These are phyloP conservation scores for Rhododendron williamsianum DNA, from an alignment of 148 eudicot genomes.

Conservation along the genomic window DNA sequence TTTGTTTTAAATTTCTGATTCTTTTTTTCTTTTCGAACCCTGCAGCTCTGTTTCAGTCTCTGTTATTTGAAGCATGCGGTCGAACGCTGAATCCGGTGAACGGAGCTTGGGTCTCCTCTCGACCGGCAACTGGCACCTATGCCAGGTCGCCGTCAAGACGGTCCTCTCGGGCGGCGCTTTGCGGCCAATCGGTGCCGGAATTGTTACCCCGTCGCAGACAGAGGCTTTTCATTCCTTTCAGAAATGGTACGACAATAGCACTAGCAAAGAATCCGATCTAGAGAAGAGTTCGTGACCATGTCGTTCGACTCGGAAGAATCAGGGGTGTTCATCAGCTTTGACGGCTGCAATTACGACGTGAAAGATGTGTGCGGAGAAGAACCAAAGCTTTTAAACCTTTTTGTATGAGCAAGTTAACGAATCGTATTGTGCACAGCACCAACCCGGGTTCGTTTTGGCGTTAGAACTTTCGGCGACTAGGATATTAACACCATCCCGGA, in stretches of 20 bases:
- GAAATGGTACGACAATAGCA: background rate
- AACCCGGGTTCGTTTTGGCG: background rate
- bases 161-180: slow-evolving; percentile 40
- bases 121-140: slow-evolving; percentile 50
- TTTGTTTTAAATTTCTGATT: no score
- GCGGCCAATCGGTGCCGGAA: slow-evolving; percentile 18
- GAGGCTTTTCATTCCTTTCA: background rate
- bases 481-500: background rate
- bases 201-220: background rate
- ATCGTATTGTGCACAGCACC: no score
- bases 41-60: slow-evolving; percentile 48
- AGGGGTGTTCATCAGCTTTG: background rate
- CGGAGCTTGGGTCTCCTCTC: slow-evolving; percentile 48
- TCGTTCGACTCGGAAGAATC: background rate
- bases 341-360: background rate
- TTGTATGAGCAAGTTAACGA: background rate
- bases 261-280: background rate
- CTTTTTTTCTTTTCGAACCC: background rate
- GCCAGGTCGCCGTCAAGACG: slow-evolving; percentile 42
- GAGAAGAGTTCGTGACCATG: background rate
- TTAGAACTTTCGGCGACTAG: background rate
- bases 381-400: background rate
- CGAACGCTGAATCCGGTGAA: slow-evolving; percentile 47
- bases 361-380: background rate
- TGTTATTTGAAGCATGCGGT: slow-evolving; percentile 47